Conservation (phyloP, 495 filamentous ascomycete species). For the Lasiosphaeria hispida region DNA sequence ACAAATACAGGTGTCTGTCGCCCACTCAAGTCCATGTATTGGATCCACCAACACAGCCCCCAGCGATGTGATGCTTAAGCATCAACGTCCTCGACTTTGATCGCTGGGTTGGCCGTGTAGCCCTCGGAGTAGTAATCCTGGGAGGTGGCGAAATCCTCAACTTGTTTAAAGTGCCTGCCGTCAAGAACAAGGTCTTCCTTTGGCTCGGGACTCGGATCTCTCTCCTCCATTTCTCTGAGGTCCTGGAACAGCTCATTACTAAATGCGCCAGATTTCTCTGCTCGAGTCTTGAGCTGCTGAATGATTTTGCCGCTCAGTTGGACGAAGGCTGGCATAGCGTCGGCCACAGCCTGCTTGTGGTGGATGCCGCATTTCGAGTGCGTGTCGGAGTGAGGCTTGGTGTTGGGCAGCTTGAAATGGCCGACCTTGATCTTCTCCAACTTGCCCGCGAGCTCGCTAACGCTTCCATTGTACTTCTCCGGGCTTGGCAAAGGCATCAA, state of each 20-base stretch:
- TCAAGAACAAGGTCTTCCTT: constrained; percentile 5
- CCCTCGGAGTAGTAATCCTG: background rate
- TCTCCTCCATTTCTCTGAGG: constrained; percentile 4
- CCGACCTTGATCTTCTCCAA: constrained; percentile 11
- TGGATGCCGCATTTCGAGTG: constrained; percentile 24
- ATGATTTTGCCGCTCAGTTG: background rate
- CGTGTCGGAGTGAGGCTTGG: constrained; percentile 11
- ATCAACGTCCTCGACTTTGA: constrained; percentile 12
- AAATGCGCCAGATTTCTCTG: constrained; percentile 12
- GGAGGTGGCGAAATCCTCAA: background rate
- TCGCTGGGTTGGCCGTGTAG: background rate
- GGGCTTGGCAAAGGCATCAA: constrained; percentile 15
- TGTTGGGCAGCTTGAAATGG: constrained; percentile 19
- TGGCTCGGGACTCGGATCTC: background rate
- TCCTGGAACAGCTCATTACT: constrained; percentile 3
- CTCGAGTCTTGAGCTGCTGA: constrained; percentile 14
- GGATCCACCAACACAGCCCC: background rate
- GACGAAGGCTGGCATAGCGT: background rate
- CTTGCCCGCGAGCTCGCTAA: constrained; percentile 4
- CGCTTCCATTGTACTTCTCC: constrained; percentile 18
- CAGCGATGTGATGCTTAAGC: background rate
- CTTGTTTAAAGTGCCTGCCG: constrained; percentile 11
- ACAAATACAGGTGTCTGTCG: background rate
- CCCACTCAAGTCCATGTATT: too few species aligned
- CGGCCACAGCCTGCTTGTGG: constrained; percentile 5